Percentiles rank a stretch among this genome's conserved stretches.
Conservation (phyloP, 371 early-diverging fungal species). For the Actinomucor elegans region DNA sequence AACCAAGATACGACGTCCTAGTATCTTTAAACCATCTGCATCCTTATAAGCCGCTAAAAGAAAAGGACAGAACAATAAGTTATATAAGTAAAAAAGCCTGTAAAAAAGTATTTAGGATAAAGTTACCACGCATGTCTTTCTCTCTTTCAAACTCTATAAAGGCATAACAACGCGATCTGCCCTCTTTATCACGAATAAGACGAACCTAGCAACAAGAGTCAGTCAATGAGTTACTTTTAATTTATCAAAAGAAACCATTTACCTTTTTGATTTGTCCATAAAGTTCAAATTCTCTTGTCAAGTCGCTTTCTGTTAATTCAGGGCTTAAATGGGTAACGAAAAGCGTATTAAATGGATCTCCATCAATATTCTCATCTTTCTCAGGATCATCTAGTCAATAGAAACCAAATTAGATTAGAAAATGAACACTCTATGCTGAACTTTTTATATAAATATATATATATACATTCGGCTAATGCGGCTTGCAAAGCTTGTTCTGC, state of each 20-base stretch:
- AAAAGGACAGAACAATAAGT: too few species aligned
- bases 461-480: slow-evolving; percentile 58
- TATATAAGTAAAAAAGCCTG: background rate
- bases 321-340: slow-evolving; percentile 88
- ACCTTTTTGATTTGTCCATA: slow-evolving; percentile 86
- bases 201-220: slow-evolving; percentile 53
- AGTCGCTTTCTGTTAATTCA: slow-evolving; percentile 78
- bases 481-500: slow-evolving; percentile 59
- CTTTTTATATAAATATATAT: slow-evolving; percentile 3
- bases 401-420: too few species aligned
- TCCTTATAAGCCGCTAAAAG: slow-evolving; percentile 87
- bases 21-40: slow-evolving; percentile 87
- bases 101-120: background rate
- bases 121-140: slow-evolving; percentile 79
- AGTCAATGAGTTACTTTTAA: background rate
- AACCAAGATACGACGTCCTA: slow-evolving; percentile 85
- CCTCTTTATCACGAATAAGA: slow-evolving; percentile 66
- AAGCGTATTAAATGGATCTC: slow-evolving; percentile 92
- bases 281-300: slow-evolving; percentile 78
- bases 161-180: slow-evolving; percentile 89
- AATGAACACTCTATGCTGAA: too few species aligned
- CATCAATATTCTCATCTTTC: slow-evolving; percentile 65
- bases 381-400: slow-evolving; percentile 66
- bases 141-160: slow-evolving; percentile 96
- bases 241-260: too few species aligned